Conservation (phyloP, 2,329 filamentous ascomycete species). For the Pseudocercospora cruenta region DNA sequence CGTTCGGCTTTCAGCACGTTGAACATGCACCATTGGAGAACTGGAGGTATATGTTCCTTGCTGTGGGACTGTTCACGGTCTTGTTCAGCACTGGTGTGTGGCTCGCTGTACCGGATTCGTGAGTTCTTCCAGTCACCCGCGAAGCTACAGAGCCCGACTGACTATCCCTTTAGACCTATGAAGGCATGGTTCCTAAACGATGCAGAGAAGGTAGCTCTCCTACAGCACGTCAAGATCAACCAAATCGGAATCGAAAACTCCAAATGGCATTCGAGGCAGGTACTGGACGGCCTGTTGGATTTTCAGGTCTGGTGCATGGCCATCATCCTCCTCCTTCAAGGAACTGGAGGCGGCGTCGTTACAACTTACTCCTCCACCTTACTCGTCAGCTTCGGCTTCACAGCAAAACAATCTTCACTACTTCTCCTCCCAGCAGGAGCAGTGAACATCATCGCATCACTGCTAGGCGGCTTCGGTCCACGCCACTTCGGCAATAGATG, state of each 20-base stretch:
- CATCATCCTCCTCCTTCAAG: constrained; percentile 38
- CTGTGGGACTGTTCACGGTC: constrained; percentile 48
- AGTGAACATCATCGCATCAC: constrained; percentile 46
- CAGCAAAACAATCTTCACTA: constrained; percentile 31
- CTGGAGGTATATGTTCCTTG: constrained; percentile 58
- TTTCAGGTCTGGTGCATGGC: constrained; percentile 55
- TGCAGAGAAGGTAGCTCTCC: constrained; percentile 48
- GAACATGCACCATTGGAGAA: constrained; percentile 39
- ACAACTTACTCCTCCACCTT: constrained; percentile 39
- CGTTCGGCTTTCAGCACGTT: constrained; percentile 58
- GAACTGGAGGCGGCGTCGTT: constrained; percentile 46
- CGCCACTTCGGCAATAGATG: constrained; percentile 30
- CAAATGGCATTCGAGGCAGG: constrained; percentile 55
- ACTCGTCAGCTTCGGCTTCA: constrained; percentile 34
- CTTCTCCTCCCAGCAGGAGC: constrained; percentile 63
- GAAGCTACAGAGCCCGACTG: too few species aligned
- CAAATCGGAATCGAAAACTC: constrained; percentile 49
- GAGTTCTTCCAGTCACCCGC: neutral
- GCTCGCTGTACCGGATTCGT: constrained; percentile 30
- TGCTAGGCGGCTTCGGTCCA: constrained; percentile 28
- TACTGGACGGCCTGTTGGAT: constrained; percentile 62
- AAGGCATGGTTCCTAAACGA: constrained; percentile 26
- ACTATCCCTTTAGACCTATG: constrained; percentile 27
- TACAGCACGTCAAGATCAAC: constrained; percentile 47
- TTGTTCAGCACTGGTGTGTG: constrained; percentile 37